Evolutionary conservation across 2,329 filamentous ascomycete species (phyloP).

Genomic region (Amesomyces nigricolor): DNA sequence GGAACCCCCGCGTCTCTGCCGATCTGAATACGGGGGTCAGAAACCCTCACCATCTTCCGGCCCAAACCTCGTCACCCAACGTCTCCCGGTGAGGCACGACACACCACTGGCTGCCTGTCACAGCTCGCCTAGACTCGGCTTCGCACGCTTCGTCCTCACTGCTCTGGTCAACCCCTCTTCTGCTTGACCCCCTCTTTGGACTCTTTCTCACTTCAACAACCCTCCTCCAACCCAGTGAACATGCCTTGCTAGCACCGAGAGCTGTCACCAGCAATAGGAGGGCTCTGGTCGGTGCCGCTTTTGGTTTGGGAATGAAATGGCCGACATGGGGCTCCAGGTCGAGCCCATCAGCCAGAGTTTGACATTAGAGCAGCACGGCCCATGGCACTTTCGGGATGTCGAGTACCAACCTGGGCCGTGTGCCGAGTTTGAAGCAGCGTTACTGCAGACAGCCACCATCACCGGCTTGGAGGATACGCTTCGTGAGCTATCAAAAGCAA

Average conservation of each 20-base stretch:
- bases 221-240: neutral
- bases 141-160: no score
- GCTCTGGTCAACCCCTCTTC: neutral
- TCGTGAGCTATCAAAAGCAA: slow-evolving; percentile 14
- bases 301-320: neutral
- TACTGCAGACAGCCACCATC: slow-evolving; percentile 22
- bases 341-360: slow-evolving; percentile 23
- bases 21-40: slow-evolving; percentile 5
- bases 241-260: slow-evolving; percentile 18
- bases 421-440: slow-evolving; percentile 21
- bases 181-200: neutral
- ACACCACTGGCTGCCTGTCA: neutral
- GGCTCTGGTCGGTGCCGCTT: neutral
- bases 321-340: slow-evolving; percentile 29
- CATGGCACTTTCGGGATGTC: slow-evolving; percentile 26
- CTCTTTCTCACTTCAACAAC: no score
- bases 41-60: neutral
- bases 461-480: slow-evolving; percentile 16
- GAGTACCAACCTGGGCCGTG: slow-evolving; percentile 15
- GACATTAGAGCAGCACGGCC: slow-evolving; percentile 22
- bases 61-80: neutral
- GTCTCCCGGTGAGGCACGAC: neutral
- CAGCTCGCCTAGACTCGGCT: neutral
- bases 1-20: slow-evolving; percentile 19
- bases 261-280: slow-evolving; percentile 1